These are phyloP conservation scores for Chaetomium fimeti DNA, from an alignment of 495 filamentous ascomycete species.

Conservation along the genomic window DNA sequence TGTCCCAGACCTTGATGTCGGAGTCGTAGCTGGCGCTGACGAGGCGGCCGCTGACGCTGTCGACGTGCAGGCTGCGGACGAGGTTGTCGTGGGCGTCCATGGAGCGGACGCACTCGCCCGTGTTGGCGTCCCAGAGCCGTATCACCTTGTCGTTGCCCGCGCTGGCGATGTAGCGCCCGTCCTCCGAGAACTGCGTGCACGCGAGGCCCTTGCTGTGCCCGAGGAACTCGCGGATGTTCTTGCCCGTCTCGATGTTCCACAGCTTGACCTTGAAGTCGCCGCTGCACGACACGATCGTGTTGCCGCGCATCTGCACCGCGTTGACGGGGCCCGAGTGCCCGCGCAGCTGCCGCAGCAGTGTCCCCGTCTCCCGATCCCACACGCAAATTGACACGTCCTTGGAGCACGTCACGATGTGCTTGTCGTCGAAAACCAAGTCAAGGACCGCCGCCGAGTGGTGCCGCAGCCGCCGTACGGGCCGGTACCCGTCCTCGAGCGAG, in stretches of 20 bases:
- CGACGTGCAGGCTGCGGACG: conserved; percentile 84
- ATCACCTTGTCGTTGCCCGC: conserved; percentile 93
- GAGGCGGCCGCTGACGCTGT: conserved; percentile 75
- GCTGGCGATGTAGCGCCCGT: conserved; percentile 81
- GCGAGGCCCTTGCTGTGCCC: conserved; percentile 88
- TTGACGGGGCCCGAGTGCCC: conserved; percentile 93
- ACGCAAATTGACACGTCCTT: conserved; percentile 91
- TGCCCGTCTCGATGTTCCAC: conserved; percentile 86
- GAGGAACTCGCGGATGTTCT: conserved; percentile 80
- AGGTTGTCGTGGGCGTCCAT: conserved; percentile 76
- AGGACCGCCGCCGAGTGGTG: conserved; percentile 84
- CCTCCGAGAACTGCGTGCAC: conserved; percentile 92
- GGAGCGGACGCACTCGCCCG: conserved; percentile 74
- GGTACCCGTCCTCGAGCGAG: conserved; percentile 72
- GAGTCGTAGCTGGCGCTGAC: conserved; percentile 92
- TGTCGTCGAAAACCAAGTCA: conserved; percentile 86
- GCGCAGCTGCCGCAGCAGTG: conserved; percentile 66
- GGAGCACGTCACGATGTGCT: conserved; percentile 91
- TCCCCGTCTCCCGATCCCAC: conserved; percentile 81
- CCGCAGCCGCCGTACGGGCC: conserved; percentile 70
- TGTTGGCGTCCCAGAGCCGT: conserved; percentile 90
- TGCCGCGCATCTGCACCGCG: conserved; percentile 87
- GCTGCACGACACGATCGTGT: conserved; percentile 85
- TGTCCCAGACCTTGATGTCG: conserved; percentile 86
- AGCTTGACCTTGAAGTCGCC: conserved; percentile 90